A percentile compares a stretch with the other conserved stretches of the same genome.
Evolutionary conservation across 2,329 filamentous ascomycete species (phyloP).

Genomic region (Onygenales sp.): DNA sequence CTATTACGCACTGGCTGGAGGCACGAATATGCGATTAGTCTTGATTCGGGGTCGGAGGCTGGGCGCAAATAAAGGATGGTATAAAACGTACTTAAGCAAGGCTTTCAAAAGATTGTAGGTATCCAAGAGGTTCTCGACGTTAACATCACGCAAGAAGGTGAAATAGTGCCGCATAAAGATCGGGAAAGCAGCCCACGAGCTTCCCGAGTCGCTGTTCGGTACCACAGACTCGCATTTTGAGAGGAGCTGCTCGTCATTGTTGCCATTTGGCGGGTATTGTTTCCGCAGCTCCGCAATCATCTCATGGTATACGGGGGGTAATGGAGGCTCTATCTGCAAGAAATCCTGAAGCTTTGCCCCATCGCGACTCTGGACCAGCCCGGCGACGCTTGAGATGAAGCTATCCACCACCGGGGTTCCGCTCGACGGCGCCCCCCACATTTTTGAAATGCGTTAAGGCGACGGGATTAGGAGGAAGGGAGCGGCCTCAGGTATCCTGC

Average conservation of each 20-base stretch:
- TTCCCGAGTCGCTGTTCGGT: slow-evolving; percentile 54
- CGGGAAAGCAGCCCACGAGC: slow-evolving; percentile 67
- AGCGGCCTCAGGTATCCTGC: too few relatives aligned
- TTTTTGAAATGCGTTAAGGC: not conserved
- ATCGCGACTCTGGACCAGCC: slow-evolving; percentile 53
- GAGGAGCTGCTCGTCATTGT: slow-evolving; percentile 41
- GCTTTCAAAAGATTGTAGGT: slow-evolving; percentile 67
- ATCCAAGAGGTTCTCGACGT: slow-evolving; percentile 63
- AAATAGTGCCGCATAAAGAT: slow-evolving; percentile 76
- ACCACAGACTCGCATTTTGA: slow-evolving; percentile 52
- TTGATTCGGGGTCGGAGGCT: not conserved
- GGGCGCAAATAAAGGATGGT: not conserved
- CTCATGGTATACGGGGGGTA: slow-evolving; percentile 56
- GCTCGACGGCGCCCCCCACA: slow-evolving; percentile 8
- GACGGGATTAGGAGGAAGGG: not conserved
- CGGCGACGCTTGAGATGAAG: slow-evolving; percentile 58
- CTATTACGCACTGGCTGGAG: slow-evolving; percentile 67
- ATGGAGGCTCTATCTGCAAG: slow-evolving; percentile 64
- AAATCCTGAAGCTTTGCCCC: slow-evolving; percentile 58
- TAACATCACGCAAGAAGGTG: slow-evolving; percentile 68
- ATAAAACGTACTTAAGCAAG: slow-evolving; percentile 58
- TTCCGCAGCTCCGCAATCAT: slow-evolving; percentile 59
- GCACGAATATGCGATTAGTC: slow-evolving; percentile 2
- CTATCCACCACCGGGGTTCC: slow-evolving; percentile 55
- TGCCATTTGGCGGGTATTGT: slow-evolving; percentile 40